These are phyloP conservation scores for Alternaria panax DNA, from an alignment of 2,329 filamentous ascomycete genomes.

Conservation along the genomic window DNA sequence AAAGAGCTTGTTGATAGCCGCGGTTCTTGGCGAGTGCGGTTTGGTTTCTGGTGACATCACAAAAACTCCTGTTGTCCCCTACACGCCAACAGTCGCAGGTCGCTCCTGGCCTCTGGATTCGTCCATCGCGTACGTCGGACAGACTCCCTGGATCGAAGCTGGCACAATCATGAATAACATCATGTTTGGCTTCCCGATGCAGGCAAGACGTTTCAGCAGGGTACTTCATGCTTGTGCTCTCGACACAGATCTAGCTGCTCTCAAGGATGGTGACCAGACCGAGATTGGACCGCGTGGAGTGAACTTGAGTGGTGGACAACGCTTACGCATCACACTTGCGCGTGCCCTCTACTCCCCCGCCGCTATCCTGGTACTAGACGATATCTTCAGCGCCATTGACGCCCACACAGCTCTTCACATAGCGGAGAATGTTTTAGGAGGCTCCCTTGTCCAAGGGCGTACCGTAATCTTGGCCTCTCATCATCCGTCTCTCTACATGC, in stretches of 20 bases:
- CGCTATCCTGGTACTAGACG: neutral
- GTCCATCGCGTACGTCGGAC: neutral
- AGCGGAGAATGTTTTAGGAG: neutral
- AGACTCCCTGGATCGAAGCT: neutral
- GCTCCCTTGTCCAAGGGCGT: neutral
- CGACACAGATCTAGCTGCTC: neutral
- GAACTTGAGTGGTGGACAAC: constrained; percentile 1
- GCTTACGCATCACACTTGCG: neutral
- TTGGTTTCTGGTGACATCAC: neutral
- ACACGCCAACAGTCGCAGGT: neutral
- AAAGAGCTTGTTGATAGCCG: neutral
- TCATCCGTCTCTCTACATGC: neutral
- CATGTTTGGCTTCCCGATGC: neutral
- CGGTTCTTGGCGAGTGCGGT: neutral
- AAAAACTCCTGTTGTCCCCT: neutral
- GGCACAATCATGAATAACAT: neutral
- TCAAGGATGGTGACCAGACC: neutral
- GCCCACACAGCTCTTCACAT: neutral
- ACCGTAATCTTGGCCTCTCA: neutral
- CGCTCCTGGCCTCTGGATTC: neutral
- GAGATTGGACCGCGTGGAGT: neutral
- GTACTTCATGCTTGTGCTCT: neutral
- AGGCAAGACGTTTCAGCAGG: neutral
- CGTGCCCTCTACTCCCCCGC: constrained; percentile 1
- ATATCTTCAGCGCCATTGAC: constrained; percentile 3